phyloP scores from a whole-genome alignment of 768 basidiomycete species.

The Mycena galericulata region DNA sequence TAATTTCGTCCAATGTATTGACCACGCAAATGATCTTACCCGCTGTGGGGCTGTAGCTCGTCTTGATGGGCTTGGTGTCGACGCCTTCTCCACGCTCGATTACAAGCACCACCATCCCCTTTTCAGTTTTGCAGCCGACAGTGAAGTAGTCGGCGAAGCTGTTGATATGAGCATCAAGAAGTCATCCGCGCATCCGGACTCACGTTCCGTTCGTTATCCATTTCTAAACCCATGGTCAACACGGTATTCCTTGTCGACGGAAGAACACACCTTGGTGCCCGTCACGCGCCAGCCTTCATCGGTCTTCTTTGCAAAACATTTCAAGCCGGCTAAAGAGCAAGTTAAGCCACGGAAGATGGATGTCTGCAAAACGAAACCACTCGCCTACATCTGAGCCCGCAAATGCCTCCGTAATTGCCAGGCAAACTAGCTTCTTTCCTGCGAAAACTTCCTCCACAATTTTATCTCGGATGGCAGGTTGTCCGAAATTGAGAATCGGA shows the following conservation, averaged over 20 bases:
- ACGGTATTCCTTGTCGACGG: background rate
- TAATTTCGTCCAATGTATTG: background rate
- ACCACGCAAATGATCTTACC: constrained; percentile 43
- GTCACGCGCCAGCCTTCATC: constrained; percentile 84
- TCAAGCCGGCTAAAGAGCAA: constrained; percentile 62
- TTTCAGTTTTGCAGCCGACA: constrained; percentile 68
- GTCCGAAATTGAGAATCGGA: constrained; percentile 83
- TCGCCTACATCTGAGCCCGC: constrained; percentile 76
- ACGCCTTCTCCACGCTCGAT: constrained; percentile 60
- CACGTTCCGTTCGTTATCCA: constrained; percentile 88
- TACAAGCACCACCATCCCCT: constrained; percentile 47
- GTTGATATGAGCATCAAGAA: too few relatives aligned
- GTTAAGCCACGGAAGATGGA: background rate
- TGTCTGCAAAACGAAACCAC: background rate
- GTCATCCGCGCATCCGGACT: constrained; percentile 23
- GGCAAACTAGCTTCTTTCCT: constrained; percentile 77
- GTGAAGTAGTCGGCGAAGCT: constrained; percentile 70
- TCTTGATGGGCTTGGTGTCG: constrained; percentile 86
- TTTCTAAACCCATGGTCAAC: constrained; percentile 50
- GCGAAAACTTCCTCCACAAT: constrained; percentile 68
- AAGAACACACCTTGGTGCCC: constrained; percentile 77
- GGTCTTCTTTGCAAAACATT: constrained; percentile 77
- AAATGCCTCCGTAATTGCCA: constrained; percentile 90
- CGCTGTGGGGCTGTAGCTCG: constrained; percentile 88
- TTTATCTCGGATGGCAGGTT: constrained; percentile 69